Base-by-base conservation (phyloP, 2,329 filamentous ascomycete genomes). In the Erysiphe pulchra region DNA sequence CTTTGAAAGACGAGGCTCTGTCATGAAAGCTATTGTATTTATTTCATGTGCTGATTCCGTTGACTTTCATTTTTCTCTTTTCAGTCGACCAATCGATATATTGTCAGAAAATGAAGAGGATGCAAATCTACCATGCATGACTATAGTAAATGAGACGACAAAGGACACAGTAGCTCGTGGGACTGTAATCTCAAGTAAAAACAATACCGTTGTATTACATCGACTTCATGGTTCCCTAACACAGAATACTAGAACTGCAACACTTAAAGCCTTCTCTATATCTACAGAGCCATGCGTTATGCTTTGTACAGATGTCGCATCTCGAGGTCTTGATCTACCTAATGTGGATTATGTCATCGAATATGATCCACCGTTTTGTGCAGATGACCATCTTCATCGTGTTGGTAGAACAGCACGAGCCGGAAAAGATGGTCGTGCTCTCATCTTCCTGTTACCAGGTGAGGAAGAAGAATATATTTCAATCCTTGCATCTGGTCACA, bases 21-120 rank as follows among this genome's bases (percentile, higher is more conserved):
- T 92, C 16, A 94, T 92, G 82, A 95, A 98, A 61, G 82, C 80
- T 18, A 94, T 98, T 49, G 70, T 98, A 33, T 98, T 98, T 63
- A 81, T 98, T 43, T 93, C 87, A 11, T 98, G 90, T 56, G 86
- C 90, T 17, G 90, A 98, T 59, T 90, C 84, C 1, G 90, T 95
- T 48, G 85, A 98, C 59, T 98, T 94, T 55, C 87, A 95, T 60
- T 95, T 85, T 59, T 80, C 92, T 49, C 65, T 93, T 2, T 72
- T 98, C 47, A 77, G 48, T 45, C 56, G 48, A 50, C 47, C 50
- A 53, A 17, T 49, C 31, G 50, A 53, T 30, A 1, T 2, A 7
- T 44, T 47, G 28, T 47, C 52, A 28, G 39, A 50, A n/a, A 49
- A 66, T 39, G 61, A 49, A 33, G 50, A 62, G 20, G 52, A 56